Conservation (phyloP, 2,329 filamentous ascomycete genomes). For the Colletotrichum limetticola region DNA sequence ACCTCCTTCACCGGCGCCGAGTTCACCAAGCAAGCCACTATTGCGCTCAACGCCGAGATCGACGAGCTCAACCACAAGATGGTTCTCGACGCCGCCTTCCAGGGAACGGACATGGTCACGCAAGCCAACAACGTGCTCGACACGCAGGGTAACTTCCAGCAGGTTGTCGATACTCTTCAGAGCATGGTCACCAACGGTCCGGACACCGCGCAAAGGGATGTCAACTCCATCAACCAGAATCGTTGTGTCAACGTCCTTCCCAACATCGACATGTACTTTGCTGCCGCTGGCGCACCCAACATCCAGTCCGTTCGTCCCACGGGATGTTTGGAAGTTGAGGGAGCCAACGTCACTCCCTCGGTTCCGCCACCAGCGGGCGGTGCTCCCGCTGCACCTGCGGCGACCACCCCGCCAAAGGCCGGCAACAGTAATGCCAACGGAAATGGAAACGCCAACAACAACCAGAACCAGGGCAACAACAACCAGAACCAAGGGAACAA, state of each 20-base stretch:
- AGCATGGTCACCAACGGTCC: slow-evolving; percentile 38
- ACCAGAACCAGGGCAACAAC: not conserved
- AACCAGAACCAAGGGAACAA: not conserved
- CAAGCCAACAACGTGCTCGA: slow-evolving; percentile 36
- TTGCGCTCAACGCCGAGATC: slow-evolving; percentile 38
- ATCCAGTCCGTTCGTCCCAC: slow-evolving; percentile 34
- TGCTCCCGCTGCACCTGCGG: slow-evolving; percentile 6
- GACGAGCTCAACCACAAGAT: slow-evolving; percentile 40
- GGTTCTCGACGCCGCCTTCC: slow-evolving; percentile 35
- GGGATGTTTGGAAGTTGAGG: slow-evolving; percentile 36
- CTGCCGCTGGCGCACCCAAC: slow-evolving; percentile 34
- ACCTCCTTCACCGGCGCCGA: slow-evolving; percentile 36
- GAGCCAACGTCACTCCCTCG: slow-evolving; percentile 21
- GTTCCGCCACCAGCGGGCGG: slow-evolving; percentile 5
- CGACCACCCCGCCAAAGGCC: not conserved
- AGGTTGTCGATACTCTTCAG: slow-evolving; percentile 37
- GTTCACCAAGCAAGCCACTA: slow-evolving; percentile 37
- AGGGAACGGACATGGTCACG: slow-evolving; percentile 24
- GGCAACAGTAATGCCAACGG: not conserved
- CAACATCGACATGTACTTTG: slow-evolving; percentile 40
- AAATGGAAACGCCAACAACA: not conserved
- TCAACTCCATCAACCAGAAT: slow-evolving; percentile 38
- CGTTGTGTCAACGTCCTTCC: slow-evolving; percentile 39
- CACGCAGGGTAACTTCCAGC: slow-evolving; percentile 37
- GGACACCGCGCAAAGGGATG: slow-evolving; percentile 37